Evolutionary conservation across 2,329 filamentous ascomycete species (phyloP).

Genomic region (Sordariomycetes sp.): DNA sequence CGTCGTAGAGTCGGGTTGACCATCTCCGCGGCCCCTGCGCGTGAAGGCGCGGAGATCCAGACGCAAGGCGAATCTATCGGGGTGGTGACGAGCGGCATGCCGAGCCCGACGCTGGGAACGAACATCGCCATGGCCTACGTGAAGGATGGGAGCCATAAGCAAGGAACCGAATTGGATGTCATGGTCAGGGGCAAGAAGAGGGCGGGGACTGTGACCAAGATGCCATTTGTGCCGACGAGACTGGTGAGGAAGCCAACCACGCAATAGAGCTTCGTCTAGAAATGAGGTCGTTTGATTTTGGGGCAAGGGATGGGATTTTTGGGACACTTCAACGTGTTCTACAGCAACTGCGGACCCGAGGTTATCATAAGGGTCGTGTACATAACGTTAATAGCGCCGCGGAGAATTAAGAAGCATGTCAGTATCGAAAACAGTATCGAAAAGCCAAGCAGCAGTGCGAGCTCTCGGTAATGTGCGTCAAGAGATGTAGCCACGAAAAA

Average conservation of each 20-base stretch:
- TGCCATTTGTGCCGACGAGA: slow-evolving; percentile 79
- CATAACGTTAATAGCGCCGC: too few species aligned
- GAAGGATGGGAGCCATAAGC: slow-evolving; percentile 71
- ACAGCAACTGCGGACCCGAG: too few species aligned
- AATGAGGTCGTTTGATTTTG: too few species aligned
- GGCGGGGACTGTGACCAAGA: slow-evolving; percentile 69
- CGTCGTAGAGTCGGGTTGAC: slow-evolving; percentile 73
- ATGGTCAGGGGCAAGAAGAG: slow-evolving; percentile 68
- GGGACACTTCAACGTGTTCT: too few species aligned
- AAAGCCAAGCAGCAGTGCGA: too few species aligned
- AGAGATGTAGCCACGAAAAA: slow-evolving; percentile 28
- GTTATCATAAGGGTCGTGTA: too few species aligned
- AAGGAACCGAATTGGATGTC: slow-evolving; percentile 71
- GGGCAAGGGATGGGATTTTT: too few species aligned
- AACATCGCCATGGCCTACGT: slow-evolving; percentile 97
- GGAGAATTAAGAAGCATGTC: too few species aligned
- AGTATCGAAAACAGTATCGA: too few species aligned
- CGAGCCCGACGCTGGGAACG: slow-evolving; percentile 74
- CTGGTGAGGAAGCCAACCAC: slow-evolving; percentile 9
- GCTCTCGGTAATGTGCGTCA: too few species aligned
- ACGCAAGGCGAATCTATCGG: slow-evolving; percentile 61
- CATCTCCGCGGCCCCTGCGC: slow-evolving; percentile 77
- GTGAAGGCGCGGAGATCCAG: slow-evolving; percentile 79
- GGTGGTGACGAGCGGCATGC: slow-evolving; percentile 78
- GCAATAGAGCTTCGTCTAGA: too few species aligned